These are phyloP conservation scores for Yamadazyma buinensis DNA, from an alignment of 1,139 yeast genomes.

Conservation along the genomic window DNA sequence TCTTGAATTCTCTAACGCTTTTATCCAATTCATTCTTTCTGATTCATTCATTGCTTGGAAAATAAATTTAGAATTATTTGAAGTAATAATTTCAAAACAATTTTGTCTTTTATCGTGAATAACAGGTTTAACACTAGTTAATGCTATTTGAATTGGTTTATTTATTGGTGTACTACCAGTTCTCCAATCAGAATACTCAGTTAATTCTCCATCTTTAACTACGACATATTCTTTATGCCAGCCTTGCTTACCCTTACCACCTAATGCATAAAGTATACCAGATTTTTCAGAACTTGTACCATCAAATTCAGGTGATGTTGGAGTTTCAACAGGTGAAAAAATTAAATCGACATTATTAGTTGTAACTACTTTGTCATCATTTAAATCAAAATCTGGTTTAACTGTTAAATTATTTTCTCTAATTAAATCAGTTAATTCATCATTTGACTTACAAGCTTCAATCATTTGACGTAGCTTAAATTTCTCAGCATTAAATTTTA, in stretches of 20 bases:
- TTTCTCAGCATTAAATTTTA: slow-evolving; percentile 42
- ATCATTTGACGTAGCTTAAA: slow-evolving; percentile 42
- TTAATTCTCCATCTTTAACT: slow-evolving; percentile 59
- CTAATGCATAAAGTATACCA: slow-evolving; percentile 64
- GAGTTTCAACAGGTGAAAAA: slow-evolving; percentile 16
- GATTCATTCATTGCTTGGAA: slow-evolving; percentile 74
- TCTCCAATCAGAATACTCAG: slow-evolving; percentile 82
- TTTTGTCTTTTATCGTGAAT: slow-evolving; percentile 45
- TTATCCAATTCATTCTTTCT: slow-evolving; percentile 71
- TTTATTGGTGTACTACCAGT: slow-evolving; percentile 62
- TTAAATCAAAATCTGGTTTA: slow-evolving; percentile 11
- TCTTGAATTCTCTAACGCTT: slow-evolving; percentile 51
- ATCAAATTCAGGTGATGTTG: slow-evolving; percentile 1
- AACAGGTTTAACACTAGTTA: slow-evolving; percentile 61
- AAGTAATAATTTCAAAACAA: slow-evolving; percentile 78
- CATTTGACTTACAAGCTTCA: slow-evolving; percentile 39
- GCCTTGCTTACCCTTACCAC: slow-evolving; percentile 72
- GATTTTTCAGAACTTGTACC: slow-evolving; percentile 24
- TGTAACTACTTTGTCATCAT: slow-evolving; percentile 19
- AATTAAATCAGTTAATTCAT: slow-evolving; percentile 36
- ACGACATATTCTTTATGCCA: slow-evolving; percentile 95
- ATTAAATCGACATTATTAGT: slow-evolving; percentile 32
- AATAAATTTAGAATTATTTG: slow-evolving; percentile 62
- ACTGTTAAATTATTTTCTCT: slow-evolving; percentile 25
- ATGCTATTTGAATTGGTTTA: slow-evolving; percentile 69